Conservation (phyloP, 768 basidiomycete genomes). For the Pleurotus citrinopileatus region DNA sequence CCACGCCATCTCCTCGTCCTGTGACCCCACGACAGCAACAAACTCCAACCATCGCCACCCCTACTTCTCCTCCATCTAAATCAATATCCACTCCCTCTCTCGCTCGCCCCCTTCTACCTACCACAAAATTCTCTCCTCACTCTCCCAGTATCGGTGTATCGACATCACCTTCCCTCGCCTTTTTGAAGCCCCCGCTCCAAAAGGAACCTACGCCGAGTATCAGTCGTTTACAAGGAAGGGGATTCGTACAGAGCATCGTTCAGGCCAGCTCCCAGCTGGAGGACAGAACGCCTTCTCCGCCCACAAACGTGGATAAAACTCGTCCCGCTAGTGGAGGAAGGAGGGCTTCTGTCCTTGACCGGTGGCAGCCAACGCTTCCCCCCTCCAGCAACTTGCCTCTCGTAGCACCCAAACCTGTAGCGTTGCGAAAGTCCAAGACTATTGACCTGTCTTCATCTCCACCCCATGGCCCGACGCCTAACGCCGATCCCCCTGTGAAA, state of each 20-base stretch:
- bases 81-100: slow-evolving; percentile 40
- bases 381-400: slow-evolving; percentile 32
- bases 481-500: slow-evolving; percentile 17
- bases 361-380: slow-evolving; percentile 54
- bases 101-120: slow-evolving; percentile 52
- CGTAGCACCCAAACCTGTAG: slow-evolving; percentile 34
- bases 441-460: slow-evolving; percentile 20
- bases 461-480: slow-evolving; percentile 1
- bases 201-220: slow-evolving; percentile 84
- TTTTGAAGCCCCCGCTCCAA: slow-evolving; percentile 49
- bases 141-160: slow-evolving; percentile 43
- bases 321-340: slow-evolving; percentile 33
- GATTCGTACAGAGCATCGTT: slow-evolving; percentile 83
- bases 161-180: slow-evolving; percentile 49
- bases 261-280: slow-evolving; percentile 61
- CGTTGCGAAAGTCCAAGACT: slow-evolving; percentile 38
- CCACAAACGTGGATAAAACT: slow-evolving; percentile 28
- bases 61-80: slow-evolving; percentile 25
- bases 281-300: slow-evolving; percentile 24
- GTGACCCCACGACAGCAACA: slow-evolving; percentile 25
- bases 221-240: slow-evolving; percentile 78
- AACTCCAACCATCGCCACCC: slow-evolving; percentile 14
- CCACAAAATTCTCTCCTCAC: slow-evolving; percentile 40
- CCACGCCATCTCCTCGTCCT: slow-evolving; percentile 17
- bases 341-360: slow-evolving; percentile 58